phyloP scores from a whole-genome alignment of 768 basidiomycete species.

The Suillus hirtellus region DNA sequence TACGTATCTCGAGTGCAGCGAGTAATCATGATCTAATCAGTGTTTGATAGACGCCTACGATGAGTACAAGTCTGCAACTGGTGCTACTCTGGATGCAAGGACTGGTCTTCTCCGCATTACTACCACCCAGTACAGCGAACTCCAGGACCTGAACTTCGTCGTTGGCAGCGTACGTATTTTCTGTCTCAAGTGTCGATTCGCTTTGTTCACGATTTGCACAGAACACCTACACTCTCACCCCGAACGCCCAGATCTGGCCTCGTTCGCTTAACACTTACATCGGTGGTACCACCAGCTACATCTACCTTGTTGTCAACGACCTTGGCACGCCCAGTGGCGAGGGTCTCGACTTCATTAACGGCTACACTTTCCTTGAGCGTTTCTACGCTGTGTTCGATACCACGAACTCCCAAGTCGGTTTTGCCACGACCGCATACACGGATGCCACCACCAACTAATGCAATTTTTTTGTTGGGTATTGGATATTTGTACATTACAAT shows the following conservation, averaged over 20 bases:
- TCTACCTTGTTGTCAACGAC: neutral
- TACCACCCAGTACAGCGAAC: conserved; percentile 9
- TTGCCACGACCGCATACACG: neutral
- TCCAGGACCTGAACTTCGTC: conserved; percentile 12
- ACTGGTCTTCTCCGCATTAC: conserved; percentile 21
- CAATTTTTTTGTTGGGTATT: neutral
- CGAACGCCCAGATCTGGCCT: neutral
- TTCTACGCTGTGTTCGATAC: neutral
- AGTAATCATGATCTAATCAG: conserved; percentile 2
- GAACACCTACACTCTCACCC: neutral
- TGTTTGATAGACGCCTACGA: conserved; percentile 37
- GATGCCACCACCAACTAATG: neutral
- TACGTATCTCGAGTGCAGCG: conserved; percentile 20
- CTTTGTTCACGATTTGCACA: neutral
- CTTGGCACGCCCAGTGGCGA: neutral
- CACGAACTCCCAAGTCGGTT: neutral
- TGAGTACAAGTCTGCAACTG: conserved; percentile 46
- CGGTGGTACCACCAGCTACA: neutral
- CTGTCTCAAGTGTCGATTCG: neutral
- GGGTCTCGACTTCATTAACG: neutral
- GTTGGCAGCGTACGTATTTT: conserved; percentile 5
- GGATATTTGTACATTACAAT: too few species aligned
- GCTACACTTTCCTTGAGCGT: neutral
- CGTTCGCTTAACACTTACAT: neutral
- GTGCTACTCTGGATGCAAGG: conserved; percentile 33